Evolutionary conservation across 116 monocot genomes (phyloP), one percentile per base, ranked within the genome.

Genomic region (Papilionanthe hybrid): DNA sequence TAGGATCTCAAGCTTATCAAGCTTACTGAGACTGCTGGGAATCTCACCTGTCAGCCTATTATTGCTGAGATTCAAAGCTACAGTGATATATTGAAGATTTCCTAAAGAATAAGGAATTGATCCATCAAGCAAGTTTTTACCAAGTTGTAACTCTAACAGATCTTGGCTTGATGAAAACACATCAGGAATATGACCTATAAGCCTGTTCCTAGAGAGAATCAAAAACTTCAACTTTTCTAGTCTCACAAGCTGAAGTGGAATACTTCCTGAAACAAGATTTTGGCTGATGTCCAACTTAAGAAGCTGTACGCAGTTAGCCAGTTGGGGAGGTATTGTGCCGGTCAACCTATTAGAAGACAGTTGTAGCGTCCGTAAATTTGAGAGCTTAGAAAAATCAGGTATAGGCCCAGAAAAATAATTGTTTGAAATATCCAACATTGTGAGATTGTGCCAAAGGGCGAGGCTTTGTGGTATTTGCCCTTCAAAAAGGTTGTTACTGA

Each of bases 341-440:
- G 80, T 85, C 53, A 94, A 55, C 29, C 28, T 81, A 69, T 95
- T 95, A 18, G 84, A 85, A 37, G 92, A 86, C 57, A 86, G 28
- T 37, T 56, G 29, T 8, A 95, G 76, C 11, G 76, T 88, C 42
- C 82, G 53, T 55, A 92, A 75, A 23, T 92, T 95, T 13, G 74
- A 74, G 12, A 92, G 81, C 17, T 79, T 81, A 37, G 88, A 90
- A 22, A 94, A 55, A 20, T 87, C 84, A 77, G 45, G 78, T 27
- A 94, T 84, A 13, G 81, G 58, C 1, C 94, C 94, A 30, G 75
- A 84, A 12, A 94, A 78, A 30, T 41, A 71, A 77, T 94, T 94
- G 32, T 78, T 81, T 9, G 90, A 90, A 9, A 94, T 55, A 85
- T 92, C 92, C 55, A 94, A 84, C 90, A 85, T 92, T n/a, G 92